These are phyloP conservation scores for Apiosordaria backusii DNA, from an alignment of 495 filamentous ascomycete genomes.

Conservation along the genomic window DNA sequence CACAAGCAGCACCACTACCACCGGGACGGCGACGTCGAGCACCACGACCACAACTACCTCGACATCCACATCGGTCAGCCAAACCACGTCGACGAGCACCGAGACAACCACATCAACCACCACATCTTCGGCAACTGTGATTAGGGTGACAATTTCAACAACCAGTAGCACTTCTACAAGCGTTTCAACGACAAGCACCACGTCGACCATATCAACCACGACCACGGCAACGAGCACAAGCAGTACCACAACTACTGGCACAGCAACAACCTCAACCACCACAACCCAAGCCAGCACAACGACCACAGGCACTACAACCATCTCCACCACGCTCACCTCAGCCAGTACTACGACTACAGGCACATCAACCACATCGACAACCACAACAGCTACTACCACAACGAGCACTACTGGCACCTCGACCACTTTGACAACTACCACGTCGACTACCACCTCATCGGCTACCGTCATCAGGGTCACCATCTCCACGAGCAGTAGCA, in stretches of 20 bases:
- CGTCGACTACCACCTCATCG: too few relatives aligned
- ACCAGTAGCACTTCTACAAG: neutral
- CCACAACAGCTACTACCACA: neutral
- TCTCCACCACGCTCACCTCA: neutral
- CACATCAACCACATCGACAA: neutral
- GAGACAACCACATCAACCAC: neutral
- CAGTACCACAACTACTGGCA: slow-evolving; percentile 3
- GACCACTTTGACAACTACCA: neutral
- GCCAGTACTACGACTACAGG: slow-evolving; percentile 8
- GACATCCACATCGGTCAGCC: neutral
- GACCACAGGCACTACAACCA: neutral
- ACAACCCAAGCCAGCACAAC: slow-evolving; percentile 6
- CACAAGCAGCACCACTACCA: neutral
- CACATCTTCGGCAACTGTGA: neutral
- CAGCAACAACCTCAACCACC: neutral
- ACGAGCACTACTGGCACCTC: neutral
- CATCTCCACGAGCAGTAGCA: neutral
- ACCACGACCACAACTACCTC: slow-evolving; percentile 1
- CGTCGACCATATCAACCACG: neutral
- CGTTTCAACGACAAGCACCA: slow-evolving; percentile 1
- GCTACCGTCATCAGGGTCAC: neutral
- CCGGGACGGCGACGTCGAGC: neutral
- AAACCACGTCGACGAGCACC: neutral
- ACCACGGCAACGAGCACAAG: slow-evolving; percentile 2
- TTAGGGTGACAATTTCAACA: neutral